These are phyloP conservation scores for Rhododendron vialii DNA, from an alignment of 148 eudicot genomes.

Conservation along the genomic window DNA sequence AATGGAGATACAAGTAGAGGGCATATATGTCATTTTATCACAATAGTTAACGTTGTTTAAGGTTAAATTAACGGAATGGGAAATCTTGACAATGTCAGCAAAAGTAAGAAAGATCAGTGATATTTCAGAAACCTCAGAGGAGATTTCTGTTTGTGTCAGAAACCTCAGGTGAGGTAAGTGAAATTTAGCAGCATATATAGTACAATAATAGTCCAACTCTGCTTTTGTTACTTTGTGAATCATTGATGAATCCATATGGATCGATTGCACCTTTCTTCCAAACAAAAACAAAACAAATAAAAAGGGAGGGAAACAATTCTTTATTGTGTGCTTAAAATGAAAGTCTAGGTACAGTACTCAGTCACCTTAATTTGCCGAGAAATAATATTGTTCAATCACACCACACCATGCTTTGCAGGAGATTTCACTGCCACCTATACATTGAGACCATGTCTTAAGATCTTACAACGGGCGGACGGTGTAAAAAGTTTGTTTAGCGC, in stretches of 20 bases:
- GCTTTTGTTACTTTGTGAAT: conserved; percentile 14
- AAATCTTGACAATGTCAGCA: no score
- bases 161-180: no score
- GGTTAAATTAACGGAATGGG: no score
- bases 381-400: neutral
- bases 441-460: neutral
- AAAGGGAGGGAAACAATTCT: neutral
- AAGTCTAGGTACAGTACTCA: neutral
- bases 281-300: neutral
- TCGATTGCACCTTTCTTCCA: neutral
- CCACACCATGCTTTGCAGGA: neutral
- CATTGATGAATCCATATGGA: conserved; percentile 5
- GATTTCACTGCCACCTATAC: neutral
- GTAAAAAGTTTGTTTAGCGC: no score
- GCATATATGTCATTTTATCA: no score
- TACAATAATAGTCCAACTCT: conserved; percentile 7
- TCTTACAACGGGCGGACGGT: no score
- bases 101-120: no score
- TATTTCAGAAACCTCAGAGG: no score
- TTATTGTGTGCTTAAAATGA: neutral
- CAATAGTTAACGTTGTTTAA: no score
- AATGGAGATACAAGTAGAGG: no score
- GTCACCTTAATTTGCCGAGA: neutral
- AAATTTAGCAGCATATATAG: no score
- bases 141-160: no score